Conservation (phyloP, 148 eudicot genomes). For the Spergularia marina region DNA sequence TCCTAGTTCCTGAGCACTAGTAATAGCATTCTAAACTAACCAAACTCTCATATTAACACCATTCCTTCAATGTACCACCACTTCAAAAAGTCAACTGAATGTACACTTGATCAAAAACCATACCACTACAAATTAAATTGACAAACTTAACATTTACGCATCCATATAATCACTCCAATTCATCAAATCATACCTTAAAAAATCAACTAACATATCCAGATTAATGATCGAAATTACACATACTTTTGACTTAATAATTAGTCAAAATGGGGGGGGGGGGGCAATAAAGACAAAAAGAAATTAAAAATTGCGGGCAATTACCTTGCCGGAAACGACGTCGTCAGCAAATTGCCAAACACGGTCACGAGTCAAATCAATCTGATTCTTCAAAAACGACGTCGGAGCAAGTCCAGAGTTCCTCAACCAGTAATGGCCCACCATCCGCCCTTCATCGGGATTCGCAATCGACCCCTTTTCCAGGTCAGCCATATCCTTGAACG, state of each 20-base stretch:
- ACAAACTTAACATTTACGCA: background rate
- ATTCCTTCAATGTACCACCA: background rate
- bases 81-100: background rate
- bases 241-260: too few species aligned
- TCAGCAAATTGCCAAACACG: slow-evolving; percentile 59
- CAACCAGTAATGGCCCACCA: slow-evolving; percentile 98
- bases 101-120: background rate
- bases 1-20: too few species aligned
- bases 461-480: slow-evolving; percentile 88
- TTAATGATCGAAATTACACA: background rate
- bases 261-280: too few species aligned
- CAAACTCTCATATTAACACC: background rate
- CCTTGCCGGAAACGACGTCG: slow-evolving; percentile 86
- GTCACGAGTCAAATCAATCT: slow-evolving; percentile 74
- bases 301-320: background rate
- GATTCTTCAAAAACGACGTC: slow-evolving; percentile 46
- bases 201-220: too few species aligned
- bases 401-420: slow-evolving; percentile 72
- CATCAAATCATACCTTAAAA: background rate
- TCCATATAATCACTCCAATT: background rate
- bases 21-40: background rate
- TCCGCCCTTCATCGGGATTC: slow-evolving; percentile 89
- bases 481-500: slow-evolving; percentile 67
- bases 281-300: slow-evolving; percentile 4
- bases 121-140: background rate